Percentiles rank a stretch among this genome's conserved stretches.
These are phyloP conservation scores for Amesomyces nigricolor DNA, from an alignment of 2,329 filamentous ascomycete species.

Conservation along the genomic window DNA sequence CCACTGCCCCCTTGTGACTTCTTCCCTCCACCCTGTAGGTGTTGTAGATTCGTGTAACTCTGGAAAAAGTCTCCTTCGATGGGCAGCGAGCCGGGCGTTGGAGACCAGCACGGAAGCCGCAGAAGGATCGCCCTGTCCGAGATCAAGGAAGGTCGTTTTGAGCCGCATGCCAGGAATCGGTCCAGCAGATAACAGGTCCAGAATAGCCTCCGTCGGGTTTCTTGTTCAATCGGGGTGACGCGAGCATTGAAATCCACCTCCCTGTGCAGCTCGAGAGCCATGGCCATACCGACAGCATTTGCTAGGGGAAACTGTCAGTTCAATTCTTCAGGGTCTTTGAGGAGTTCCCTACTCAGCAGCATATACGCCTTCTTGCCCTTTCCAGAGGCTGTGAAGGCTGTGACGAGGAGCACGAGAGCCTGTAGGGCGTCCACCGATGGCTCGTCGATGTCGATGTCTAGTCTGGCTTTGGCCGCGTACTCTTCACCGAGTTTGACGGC, in stretches of 20 bases:
- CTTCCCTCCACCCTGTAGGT: constrained; percentile 61
- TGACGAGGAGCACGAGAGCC: constrained; percentile 66
- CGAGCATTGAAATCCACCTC: constrained; percentile 61
- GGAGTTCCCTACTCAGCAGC: constrained; percentile 58
- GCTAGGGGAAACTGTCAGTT: constrained; percentile 45
- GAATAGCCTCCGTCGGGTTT: constrained; percentile 73
- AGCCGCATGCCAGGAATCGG: constrained; percentile 75
- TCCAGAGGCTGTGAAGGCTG: constrained; percentile 70
- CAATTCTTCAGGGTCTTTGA: not conserved
- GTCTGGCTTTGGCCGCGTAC: constrained; percentile 63
- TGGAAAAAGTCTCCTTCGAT: constrained; percentile 78
- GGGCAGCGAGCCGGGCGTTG: constrained; percentile 53
- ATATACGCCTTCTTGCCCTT: constrained; percentile 83
- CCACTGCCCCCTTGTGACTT: constrained; percentile 69
- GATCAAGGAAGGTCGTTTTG: constrained; percentile 74
- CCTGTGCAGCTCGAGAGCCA: constrained; percentile 74
- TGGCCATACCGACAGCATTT: constrained; percentile 73
- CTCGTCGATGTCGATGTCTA: constrained; percentile 70
- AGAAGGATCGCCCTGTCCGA: constrained; percentile 71
- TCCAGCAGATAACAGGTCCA: constrained; percentile 88
- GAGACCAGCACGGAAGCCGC: constrained; percentile 68
- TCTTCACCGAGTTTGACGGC: constrained; percentile 65
- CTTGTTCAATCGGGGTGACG: constrained; percentile 62
- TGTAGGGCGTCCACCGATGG: constrained; percentile 75
- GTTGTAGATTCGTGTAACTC: constrained; percentile 69